Evolutionary conservation across 129 eudicot genomes (phyloP).

Genomic region (Glebionis coronaria): DNA sequence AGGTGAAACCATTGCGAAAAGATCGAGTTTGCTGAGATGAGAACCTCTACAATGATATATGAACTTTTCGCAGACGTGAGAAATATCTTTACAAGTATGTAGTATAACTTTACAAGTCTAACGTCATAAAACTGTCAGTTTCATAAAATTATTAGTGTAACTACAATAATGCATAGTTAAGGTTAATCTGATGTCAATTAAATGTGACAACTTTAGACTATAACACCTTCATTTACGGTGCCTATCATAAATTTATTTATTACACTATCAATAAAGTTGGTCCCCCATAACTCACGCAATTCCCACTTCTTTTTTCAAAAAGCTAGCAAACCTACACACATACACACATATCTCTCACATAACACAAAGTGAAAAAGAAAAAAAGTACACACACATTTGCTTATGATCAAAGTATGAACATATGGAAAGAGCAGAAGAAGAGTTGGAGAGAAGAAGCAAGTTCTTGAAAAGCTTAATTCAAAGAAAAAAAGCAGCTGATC

Average conservation of each 20-base stretch:
- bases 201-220: slow-evolving; percentile 5
- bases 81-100: too few relatives aligned
- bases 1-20: too few relatives aligned
- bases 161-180: neutral
- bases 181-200: neutral
- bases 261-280: neutral
- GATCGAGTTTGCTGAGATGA: too few relatives aligned
- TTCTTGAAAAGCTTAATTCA: slow-evolving; percentile 63
- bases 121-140: too few relatives aligned
- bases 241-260: neutral
- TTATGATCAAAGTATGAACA: neutral
- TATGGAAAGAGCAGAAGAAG: slow-evolving; percentile 60
- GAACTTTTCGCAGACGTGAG: too few relatives aligned
- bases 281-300: slow-evolving; percentile 34
- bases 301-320: slow-evolving; percentile 30
- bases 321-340: slow-evolving; percentile 7
- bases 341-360: neutral
- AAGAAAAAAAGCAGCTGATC: slow-evolving; percentile 49
- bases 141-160: too few relatives aligned
- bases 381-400: neutral
- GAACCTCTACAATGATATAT: too few relatives aligned
- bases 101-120: too few relatives aligned
- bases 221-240: slow-evolving; percentile 20
- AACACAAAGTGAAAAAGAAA: neutral
- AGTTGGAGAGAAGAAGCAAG: slow-evolving; percentile 81